These are phyloP conservation scores for Candida nanaspora DNA, from an alignment of 805 yeast genomes.

Conservation along the genomic window DNA sequence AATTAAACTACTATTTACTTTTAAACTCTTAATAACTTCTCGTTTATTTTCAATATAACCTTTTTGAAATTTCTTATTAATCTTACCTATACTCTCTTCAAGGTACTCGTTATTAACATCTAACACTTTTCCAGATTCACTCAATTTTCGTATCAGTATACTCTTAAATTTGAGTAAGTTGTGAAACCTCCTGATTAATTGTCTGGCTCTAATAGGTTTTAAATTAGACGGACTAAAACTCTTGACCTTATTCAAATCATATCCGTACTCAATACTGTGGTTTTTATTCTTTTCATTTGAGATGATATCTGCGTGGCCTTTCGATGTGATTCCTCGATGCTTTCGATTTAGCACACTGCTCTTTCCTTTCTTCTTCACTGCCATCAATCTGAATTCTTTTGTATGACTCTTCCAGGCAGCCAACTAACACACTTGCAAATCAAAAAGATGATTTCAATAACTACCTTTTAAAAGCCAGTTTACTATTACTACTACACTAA, in stretches of 20 bases:
- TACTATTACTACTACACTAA: too few relatives aligned
- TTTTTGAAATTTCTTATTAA: neutral
- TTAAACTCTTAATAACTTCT: conserved; percentile 7
- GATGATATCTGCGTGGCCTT: too few relatives aligned
- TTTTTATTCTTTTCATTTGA: too few relatives aligned
- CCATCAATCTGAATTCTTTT: too few relatives aligned
- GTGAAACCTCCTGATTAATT: conserved; percentile 73
- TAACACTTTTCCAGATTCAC: neutral
- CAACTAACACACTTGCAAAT: too few relatives aligned
- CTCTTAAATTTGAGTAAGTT: conserved; percentile 52
- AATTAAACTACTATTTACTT: conserved; percentile 16
- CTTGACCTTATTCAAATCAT: neutral
- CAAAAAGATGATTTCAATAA: too few relatives aligned
- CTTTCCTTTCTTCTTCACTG: conserved; percentile 1
- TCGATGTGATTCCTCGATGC: conserved; percentile 27
- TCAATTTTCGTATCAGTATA: conserved; percentile 23
- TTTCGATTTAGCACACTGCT: conserved; percentile 23
- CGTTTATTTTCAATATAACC: conserved; percentile 8
- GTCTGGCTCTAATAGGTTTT: conserved; percentile 67
- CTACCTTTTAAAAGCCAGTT: too few relatives aligned
- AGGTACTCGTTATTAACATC: neutral
- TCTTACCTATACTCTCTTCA: conserved; percentile 5
- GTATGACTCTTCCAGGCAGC: too few relatives aligned
- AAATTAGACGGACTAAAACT: conserved; percentile 33
- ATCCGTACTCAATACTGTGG: neutral